Percentiles rank a stretch among this genome's conserved stretches.
Conservation (phyloP, 2,329 filamentous ascomycete species). For the Mycosphaerella arachidis region DNA sequence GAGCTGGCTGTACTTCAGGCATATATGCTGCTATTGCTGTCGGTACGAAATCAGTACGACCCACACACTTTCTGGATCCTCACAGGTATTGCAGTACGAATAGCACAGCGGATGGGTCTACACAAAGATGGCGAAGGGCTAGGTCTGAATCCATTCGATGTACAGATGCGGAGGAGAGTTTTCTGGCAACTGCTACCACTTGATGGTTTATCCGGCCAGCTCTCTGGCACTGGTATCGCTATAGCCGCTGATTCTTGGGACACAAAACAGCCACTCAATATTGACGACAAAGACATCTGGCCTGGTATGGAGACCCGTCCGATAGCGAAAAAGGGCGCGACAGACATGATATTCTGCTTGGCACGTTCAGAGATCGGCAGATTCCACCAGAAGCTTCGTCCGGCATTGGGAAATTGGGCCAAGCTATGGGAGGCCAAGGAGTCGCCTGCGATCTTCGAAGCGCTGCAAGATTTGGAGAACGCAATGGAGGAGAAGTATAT, state of each 20-base stretch:
- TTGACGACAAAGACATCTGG: constrained; percentile 35
- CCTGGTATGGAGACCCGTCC: constrained; percentile 46
- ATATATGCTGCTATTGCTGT: constrained; percentile 57
- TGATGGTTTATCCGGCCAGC: constrained; percentile 39
- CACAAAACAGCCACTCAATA: constrained; percentile 32
- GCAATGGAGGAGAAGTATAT: constrained; percentile 41
- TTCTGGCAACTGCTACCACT: constrained; percentile 63
- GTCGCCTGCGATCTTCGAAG: constrained; percentile 17
- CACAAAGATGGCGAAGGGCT: constrained; percentile 54
- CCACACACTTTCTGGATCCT: constrained; percentile 59
- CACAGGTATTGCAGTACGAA: constrained; percentile 57
- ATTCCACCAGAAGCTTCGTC: constrained; percentile 32
- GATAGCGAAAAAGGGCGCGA: constrained; percentile 46
- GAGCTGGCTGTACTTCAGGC: constrained; percentile 65
- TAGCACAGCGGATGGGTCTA: constrained; percentile 57
- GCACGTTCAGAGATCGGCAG: constrained; percentile 41
- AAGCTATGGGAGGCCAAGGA: constrained; percentile 19
- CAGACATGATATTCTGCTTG: constrained; percentile 49
- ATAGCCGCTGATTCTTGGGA: constrained; percentile 29
- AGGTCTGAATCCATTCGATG: constrained; percentile 51
- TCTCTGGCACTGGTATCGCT: constrained; percentile 30
- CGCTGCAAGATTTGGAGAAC: constrained; percentile 40
- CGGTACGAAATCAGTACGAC: constrained; percentile 40
- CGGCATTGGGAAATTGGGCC: constrained; percentile 19
- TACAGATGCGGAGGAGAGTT: constrained; percentile 56